A percentile compares a stretch with the other conserved stretches of the same genome.
phyloP scores from a whole-genome alignment of 202 grass and related monocot species.

The Dendrocalamus latiflorus region DNA sequence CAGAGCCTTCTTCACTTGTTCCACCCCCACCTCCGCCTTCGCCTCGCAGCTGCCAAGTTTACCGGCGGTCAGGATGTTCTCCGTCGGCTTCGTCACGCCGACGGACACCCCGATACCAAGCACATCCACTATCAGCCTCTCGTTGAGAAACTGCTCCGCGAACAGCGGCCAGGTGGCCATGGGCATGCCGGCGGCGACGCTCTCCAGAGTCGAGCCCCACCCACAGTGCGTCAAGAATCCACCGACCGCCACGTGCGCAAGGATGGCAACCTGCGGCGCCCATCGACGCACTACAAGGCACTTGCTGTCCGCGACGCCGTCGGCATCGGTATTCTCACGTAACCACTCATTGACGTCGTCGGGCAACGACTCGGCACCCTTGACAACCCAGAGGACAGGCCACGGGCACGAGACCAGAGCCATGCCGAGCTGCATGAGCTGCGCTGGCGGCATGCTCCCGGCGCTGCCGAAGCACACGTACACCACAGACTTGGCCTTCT shows the following conservation, averaged over 20 bases:
- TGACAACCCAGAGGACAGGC: slow-evolving; percentile 62
- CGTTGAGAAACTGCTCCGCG: slow-evolving; percentile 60
- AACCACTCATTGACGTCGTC: slow-evolving; percentile 51
- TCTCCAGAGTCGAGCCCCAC: slow-evolving; percentile 74
- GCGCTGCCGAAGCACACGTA: slow-evolving; percentile 71
- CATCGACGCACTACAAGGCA: slow-evolving; percentile 41
- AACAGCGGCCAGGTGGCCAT: slow-evolving; percentile 53
- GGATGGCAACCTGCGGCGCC: slow-evolving; percentile 54
- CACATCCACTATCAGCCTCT: slow-evolving; percentile 65
- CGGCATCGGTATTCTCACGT: slow-evolving; percentile 27
- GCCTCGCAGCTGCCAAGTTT: not conserved
- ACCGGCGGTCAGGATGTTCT: not conserved
- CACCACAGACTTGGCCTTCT: slow-evolving; percentile 44
- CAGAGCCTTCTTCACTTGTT: slow-evolving; percentile 39
- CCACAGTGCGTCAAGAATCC: slow-evolving; percentile 75
- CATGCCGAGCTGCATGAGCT: slow-evolving; percentile 56
- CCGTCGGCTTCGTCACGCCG: slow-evolving; percentile 24
- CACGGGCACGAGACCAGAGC: slow-evolving; percentile 40
- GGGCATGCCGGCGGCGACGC: slow-evolving; percentile 45
- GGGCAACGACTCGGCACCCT: slow-evolving; percentile 30
- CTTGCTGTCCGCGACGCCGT: slow-evolving; percentile 14
- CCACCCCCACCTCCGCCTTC: slow-evolving; percentile 26
- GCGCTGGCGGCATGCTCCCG: slow-evolving; percentile 30
- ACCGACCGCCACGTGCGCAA: slow-evolving; percentile 48
- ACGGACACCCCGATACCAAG: slow-evolving; percentile 45